phyloP scores from a whole-genome alignment of 345 rosid species.

The Lumnitzera littorea region DNA sequence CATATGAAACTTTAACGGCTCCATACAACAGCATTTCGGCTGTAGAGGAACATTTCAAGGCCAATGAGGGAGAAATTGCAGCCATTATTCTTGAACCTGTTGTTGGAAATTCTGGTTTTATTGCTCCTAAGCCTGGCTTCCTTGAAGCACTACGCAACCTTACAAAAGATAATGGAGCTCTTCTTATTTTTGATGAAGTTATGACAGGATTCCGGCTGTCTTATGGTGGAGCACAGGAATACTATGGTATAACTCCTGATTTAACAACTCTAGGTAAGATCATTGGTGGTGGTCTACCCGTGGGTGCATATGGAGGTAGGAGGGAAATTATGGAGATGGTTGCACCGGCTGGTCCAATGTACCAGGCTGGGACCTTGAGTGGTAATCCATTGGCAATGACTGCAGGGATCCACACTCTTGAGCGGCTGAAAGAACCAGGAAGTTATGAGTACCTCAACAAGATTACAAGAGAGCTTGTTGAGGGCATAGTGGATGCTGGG shows the following conservation, averaged over 20 bases:
- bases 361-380: conserved; percentile 94
- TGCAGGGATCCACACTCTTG: conserved; percentile 75
- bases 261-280: conserved; percentile 84
- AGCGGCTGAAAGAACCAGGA: conserved; percentile 64
- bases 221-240: conserved; percentile 93
- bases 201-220: conserved; percentile 91
- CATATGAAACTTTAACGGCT: conserved; percentile 70
- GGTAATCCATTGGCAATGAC: conserved; percentile 98
- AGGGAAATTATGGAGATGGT: conserved; percentile 95
- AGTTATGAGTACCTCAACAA: conserved; percentile 69
- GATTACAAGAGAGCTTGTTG: conserved; percentile 56
- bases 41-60: conserved; percentile 46
- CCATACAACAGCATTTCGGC: conserved; percentile 63
- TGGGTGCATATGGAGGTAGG: conserved; percentile 95
- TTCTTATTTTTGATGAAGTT: conserved; percentile 86
- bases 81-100: conserved; percentile 84
- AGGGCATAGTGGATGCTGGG: conserved; percentile 70
- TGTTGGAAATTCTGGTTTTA: conserved; percentile 87
- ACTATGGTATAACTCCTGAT: conserved; percentile 75
- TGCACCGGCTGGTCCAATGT: conserved; percentile 98
- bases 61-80: conserved; percentile 66
- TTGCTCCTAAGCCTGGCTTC: conserved; percentile 64
- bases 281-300: conserved; percentile 88
- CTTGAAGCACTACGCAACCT: conserved; percentile 47
- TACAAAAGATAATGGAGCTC: conserved; percentile 55